Percentiles rank a stretch among this genome's conserved stretches.
Evolutionary conservation across 2,329 filamentous ascomycete genomes (phyloP).

Genomic region (Arthrobotrys pseudoclavata): DNA sequence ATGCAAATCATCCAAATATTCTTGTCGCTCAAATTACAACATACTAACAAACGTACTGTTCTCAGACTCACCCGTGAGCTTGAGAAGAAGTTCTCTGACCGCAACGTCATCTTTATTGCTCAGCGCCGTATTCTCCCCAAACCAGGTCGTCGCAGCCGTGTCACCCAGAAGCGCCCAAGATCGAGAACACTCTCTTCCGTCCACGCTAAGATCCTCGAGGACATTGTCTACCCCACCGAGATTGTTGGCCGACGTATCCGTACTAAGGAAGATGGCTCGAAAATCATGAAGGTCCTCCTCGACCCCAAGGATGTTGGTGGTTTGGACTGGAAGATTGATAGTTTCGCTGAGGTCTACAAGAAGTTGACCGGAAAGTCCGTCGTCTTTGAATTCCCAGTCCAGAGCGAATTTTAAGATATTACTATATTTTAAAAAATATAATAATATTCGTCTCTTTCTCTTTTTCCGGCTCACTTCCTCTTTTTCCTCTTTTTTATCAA

Average conservation of each 20-base stretch:
- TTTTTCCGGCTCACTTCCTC: constrained; percentile 11
- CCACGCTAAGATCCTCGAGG: constrained; percentile 96
- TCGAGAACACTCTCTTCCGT: constrained; percentile 98
- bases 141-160: constrained; percentile 95
- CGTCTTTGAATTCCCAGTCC: constrained; percentile 96
- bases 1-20: constrained; percentile 68
- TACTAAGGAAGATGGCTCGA: constrained; percentile 98
- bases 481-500: constrained; percentile 39
- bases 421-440: constrained; percentile 52
- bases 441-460: constrained; percentile 49
- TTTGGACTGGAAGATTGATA: constrained; percentile 99
- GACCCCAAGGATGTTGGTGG: constrained; percentile 99
- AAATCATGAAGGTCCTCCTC: constrained; percentile 98
- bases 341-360: constrained; percentile 99
- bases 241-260: constrained; percentile 99
- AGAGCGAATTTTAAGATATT: constrained; percentile 78
- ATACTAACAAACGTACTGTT: constrained; percentile 9
- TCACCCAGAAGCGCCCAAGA: constrained; percentile 97
- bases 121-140: constrained; percentile 98
- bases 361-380: constrained; percentile 96
- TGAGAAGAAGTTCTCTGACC: constrained; percentile 99
- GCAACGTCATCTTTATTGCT: constrained; percentile 98
- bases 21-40: not conserved
- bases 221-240: constrained; percentile 99
- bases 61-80: constrained; percentile 97